Evolutionary conservation across 176 grass and related monocot species (phyloP).

Genomic region (Zoysia pacifica): DNA sequence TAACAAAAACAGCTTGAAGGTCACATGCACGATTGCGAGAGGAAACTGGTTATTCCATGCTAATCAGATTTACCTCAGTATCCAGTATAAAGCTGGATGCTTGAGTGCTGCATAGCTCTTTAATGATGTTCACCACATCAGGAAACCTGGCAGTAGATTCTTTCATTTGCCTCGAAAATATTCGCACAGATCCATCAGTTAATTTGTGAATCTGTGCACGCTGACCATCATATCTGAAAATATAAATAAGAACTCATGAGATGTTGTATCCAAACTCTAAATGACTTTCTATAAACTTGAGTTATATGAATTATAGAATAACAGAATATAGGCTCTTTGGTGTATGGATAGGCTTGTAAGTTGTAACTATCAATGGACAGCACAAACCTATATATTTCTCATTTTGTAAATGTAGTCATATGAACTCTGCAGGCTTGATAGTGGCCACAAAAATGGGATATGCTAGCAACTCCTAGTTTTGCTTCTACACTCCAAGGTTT

Average conservation of each 20-base stretch:
- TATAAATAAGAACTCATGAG: slow-evolving; percentile 27
- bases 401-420: neutral
- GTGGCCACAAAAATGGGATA: neutral
- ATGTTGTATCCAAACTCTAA: neutral
- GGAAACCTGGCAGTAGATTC: slow-evolving; percentile 90
- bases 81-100: slow-evolving; percentile 82
- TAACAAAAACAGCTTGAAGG: slow-evolving; percentile 35
- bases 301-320: slow-evolving; percentile 8
- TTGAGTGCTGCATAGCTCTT: slow-evolving; percentile 61
- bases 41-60: slow-evolving; percentile 15
- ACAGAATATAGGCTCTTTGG: neutral
- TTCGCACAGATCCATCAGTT: slow-evolving; percentile 69
- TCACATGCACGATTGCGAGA: slow-evolving; percentile 23
- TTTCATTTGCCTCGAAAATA: slow-evolving; percentile 99
- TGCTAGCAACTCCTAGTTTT: neutral
- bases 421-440: slow-evolving; percentile 12
- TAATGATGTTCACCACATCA: slow-evolving; percentile 79
- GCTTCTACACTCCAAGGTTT: neutral
- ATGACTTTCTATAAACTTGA: slow-evolving; percentile 21
- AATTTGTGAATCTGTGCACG: slow-evolving; percentile 94
- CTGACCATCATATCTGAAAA: slow-evolving; percentile 95
- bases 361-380: slow-evolving; percentile 26
- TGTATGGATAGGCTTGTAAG: slow-evolving; percentile 29
- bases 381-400: slow-evolving; percentile 18
- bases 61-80: slow-evolving; percentile 66